Evolutionary conservation across 176 grass and related monocot species (phyloP).

Genomic region (Oryza coarctata): DNA sequence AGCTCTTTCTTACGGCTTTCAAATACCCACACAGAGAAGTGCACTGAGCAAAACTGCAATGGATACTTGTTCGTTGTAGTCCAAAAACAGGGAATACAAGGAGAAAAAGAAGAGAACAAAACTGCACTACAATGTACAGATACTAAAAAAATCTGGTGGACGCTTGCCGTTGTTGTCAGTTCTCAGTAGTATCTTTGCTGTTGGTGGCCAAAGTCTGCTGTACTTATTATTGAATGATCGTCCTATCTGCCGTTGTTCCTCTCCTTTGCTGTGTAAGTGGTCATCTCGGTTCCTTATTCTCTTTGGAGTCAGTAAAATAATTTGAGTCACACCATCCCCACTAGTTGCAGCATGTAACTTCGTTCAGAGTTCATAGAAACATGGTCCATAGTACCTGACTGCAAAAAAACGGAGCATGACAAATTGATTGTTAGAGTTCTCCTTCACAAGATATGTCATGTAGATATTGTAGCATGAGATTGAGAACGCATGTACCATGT

Average conservation of each 20-base stretch:
- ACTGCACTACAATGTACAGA: slow-evolving; percentile 34
- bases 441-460: background rate
- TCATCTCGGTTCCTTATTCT: slow-evolving; percentile 31
- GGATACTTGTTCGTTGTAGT: slow-evolving; percentile 13
- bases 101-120: background rate
- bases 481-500: slow-evolving; percentile 2
- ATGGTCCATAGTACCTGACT: slow-evolving; percentile 28
- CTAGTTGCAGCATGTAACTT: slow-evolving; percentile 29
- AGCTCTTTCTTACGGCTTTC: slow-evolving; percentile 27
- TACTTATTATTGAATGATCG: slow-evolving; percentile 46
- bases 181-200: slow-evolving; percentile 45
- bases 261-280: slow-evolving; percentile 20
- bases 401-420: slow-evolving; percentile 10
- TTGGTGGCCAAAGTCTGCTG: slow-evolving; percentile 29
- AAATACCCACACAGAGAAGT: slow-evolving; percentile 22
- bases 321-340: background rate
- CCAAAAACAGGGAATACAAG: slow-evolving; percentile 18
- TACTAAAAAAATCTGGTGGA: slow-evolving; percentile 22
- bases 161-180: slow-evolving; percentile 34
- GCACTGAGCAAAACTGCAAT: slow-evolving; percentile 25
- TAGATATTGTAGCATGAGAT: background rate
- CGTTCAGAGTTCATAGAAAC: slow-evolving; percentile 26
- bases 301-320: slow-evolving; percentile 32
- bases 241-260: slow-evolving; percentile 25
- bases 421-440: slow-evolving; percentile 2